phyloP scores from a whole-genome alignment of 2,329 filamentous ascomycete species.

The Aspergillus floridensis region DNA sequence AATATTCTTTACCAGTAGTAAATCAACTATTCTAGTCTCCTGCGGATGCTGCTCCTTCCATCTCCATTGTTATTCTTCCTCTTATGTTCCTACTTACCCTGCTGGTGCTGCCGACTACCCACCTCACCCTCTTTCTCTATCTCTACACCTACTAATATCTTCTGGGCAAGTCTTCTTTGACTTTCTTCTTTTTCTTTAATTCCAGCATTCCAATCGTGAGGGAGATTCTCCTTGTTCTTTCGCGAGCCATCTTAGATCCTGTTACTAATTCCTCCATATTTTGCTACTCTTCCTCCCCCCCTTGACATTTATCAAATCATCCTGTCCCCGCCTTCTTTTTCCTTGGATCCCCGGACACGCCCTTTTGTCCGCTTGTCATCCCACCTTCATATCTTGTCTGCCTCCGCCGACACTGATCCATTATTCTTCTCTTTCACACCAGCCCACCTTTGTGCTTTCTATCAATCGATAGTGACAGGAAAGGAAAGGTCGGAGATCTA shows the following conservation, averaged over 20 bases:
- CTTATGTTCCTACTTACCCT: constrained; percentile 14
- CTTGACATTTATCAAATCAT: constrained; percentile 12
- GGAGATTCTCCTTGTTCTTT: constrained; percentile 10
- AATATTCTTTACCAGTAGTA: background rate
- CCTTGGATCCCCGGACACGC: background rate
- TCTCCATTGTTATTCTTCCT: constrained; percentile 14
- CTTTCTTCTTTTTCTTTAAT: constrained; percentile 6
- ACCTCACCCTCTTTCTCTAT: constrained; percentile 7
- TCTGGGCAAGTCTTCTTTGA: constrained; percentile 19
- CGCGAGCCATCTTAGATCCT: constrained; percentile 10
- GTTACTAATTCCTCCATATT: constrained; percentile 2
- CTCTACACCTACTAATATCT: constrained; percentile 19
- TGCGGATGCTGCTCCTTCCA: constrained; percentile 11
- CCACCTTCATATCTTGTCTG: background rate
- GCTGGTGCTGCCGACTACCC: constrained; percentile 14
- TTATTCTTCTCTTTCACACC: constrained; percentile 1
- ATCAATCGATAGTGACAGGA: background rate
- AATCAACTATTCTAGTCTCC: constrained; percentile 12
- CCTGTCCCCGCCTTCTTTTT: constrained; percentile 1
- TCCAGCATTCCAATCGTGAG: constrained; percentile 15
- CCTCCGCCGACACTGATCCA: background rate
- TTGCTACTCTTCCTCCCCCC: background rate
- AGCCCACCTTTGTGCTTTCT: background rate
- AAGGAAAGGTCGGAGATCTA: background rate
- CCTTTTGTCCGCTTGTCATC: background rate